These are phyloP conservation scores for Bombardia bombarda DNA, from an alignment of 495 filamentous ascomycete species.

Conservation along the genomic window DNA sequence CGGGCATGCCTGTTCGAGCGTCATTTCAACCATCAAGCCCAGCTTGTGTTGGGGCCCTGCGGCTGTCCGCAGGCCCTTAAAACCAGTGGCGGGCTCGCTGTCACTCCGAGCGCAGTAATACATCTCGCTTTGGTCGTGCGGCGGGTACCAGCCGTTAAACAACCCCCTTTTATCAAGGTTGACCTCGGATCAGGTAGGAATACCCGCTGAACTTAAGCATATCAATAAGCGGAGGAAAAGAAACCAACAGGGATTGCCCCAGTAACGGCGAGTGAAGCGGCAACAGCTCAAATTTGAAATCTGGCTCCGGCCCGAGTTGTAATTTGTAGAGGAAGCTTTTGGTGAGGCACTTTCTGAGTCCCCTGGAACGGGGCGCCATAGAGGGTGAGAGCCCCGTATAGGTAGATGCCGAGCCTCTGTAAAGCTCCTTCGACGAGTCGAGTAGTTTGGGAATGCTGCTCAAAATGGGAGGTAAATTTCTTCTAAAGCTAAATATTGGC, in stretches of 20 bases:
- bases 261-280: slow-evolving; percentile 12
- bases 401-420: slow-evolving; percentile 39
- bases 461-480: slow-evolving; percentile 67
- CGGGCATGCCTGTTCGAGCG: slow-evolving; percentile 61
- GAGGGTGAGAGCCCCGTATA: slow-evolving; percentile 56
- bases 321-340: slow-evolving; percentile 60
- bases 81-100: slow-evolving; percentile 17
- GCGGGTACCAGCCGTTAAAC: slow-evolving; percentile 13
- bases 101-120: slow-evolving; percentile 37
- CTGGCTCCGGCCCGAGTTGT: slow-evolving; percentile 25
- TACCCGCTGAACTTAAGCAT: slow-evolving; percentile 70
- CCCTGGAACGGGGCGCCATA: slow-evolving; percentile 56
- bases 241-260: slow-evolving; percentile 65
- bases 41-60: slow-evolving; percentile 40
- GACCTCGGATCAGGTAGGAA: slow-evolving; percentile 62
- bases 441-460: slow-evolving; percentile 66
- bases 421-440: slow-evolving; percentile 58
- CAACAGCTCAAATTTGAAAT: background rate
- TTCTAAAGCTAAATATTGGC: slow-evolving; percentile 64
- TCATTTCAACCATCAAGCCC: slow-evolving; percentile 47
- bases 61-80: slow-evolving; percentile 27
- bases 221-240: slow-evolving; percentile 70
- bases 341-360: slow-evolving; percentile 46
- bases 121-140: slow-evolving; percentile 15
- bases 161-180: slow-evolving; percentile 28